Conservation (phyloP, 2,329 filamentous ascomycete genomes). For the Neofusicoccum parvum region DNA sequence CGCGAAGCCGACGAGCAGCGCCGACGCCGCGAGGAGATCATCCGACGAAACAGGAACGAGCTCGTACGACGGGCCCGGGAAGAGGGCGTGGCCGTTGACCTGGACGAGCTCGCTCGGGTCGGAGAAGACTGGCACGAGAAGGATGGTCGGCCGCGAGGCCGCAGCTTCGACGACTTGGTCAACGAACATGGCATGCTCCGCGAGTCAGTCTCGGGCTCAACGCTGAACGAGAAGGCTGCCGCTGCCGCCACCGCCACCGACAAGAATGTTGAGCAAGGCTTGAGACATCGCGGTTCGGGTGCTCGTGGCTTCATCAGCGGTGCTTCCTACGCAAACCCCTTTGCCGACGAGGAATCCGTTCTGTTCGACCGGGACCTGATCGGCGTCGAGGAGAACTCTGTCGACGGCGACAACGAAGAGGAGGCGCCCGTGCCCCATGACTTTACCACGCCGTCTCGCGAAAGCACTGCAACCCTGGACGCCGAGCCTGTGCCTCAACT, state of each 20-base stretch:
- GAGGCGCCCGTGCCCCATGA: slow-evolving; percentile 33
- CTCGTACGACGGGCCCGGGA: slow-evolving; percentile 38
- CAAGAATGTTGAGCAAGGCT: slow-evolving; percentile 26
- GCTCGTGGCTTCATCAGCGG: slow-evolving; percentile 41
- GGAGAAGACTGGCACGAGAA: slow-evolving; percentile 26
- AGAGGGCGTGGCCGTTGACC: slow-evolving; percentile 45
- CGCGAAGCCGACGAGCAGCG: slow-evolving; percentile 35
- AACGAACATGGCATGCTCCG: slow-evolving; percentile 42
- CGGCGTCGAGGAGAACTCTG: slow-evolving; percentile 21
- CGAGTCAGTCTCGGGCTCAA: slow-evolving; percentile 16
- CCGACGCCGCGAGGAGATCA: slow-evolving; percentile 34
- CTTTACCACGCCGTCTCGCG: slow-evolving; percentile 33
- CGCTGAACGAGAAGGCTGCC: slow-evolving; percentile 25
- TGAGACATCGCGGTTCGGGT: slow-evolving; percentile 15
- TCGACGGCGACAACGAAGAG: slow-evolving; percentile 30
- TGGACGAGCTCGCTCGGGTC: slow-evolving; percentile 42
- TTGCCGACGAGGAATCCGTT: slow-evolving; percentile 46
- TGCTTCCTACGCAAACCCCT: slow-evolving; percentile 47
- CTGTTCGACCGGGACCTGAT: slow-evolving; percentile 47
- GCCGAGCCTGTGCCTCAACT: slow-evolving; percentile 29
- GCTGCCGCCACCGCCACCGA: slow-evolving; percentile 26
- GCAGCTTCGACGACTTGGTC: slow-evolving; percentile 46
- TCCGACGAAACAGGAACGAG: slow-evolving; percentile 38
- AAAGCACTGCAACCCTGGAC: slow-evolving; percentile 35
- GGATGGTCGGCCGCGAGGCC: slow-evolving; percentile 23